phyloP scores from a whole-genome alignment of 768 basidiomycete genomes.

The Trametes maxima region DNA sequence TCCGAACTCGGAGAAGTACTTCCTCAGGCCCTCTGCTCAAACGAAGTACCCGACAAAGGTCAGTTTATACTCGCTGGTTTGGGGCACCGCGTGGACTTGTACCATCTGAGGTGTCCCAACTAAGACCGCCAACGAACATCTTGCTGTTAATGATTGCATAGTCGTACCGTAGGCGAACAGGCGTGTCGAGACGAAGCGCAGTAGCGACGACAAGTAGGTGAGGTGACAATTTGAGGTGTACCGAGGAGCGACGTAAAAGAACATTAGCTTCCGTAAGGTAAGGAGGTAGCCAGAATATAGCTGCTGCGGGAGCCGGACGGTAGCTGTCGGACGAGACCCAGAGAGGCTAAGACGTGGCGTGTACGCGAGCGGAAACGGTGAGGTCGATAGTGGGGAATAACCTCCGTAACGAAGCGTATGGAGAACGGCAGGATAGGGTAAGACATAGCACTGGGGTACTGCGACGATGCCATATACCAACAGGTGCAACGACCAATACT shows the following conservation, averaged over 20 bases:
- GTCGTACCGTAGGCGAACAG: constrained; percentile 16
- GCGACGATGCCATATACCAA: constrained; percentile 9
- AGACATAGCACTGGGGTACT: constrained; percentile 16
- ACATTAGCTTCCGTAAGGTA: constrained; percentile 29
- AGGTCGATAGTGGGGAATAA: constrained; percentile 12
- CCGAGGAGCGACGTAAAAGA: constrained; percentile 14
- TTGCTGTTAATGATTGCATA: constrained; percentile 59
- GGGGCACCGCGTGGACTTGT: constrained; percentile 41
- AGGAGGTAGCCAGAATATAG: constrained; percentile 14
- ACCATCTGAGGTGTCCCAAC: constrained; percentile 99
- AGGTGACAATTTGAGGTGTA: constrained; percentile 21
- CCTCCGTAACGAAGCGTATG: constrained; percentile 15
- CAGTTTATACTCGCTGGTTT: constrained; percentile 42
- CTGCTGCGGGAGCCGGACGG: constrained; percentile 2
- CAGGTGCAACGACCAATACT: not conserved
- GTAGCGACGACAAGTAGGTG: constrained; percentile 24
- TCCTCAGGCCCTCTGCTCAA: constrained; percentile 63
- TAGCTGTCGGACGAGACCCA: constrained; percentile 9
- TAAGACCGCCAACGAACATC: constrained; percentile 98
- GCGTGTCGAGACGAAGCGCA: constrained; percentile 15
- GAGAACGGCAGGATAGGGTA: constrained; percentile 2
- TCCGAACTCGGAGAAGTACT: constrained; percentile 94
- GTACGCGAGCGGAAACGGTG: constrained; percentile 5
- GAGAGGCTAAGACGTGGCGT: constrained; percentile 12
- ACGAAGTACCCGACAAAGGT: not conserved